Conservation (phyloP, 306 rosid genomes). For the Castanea mollissima region DNA sequence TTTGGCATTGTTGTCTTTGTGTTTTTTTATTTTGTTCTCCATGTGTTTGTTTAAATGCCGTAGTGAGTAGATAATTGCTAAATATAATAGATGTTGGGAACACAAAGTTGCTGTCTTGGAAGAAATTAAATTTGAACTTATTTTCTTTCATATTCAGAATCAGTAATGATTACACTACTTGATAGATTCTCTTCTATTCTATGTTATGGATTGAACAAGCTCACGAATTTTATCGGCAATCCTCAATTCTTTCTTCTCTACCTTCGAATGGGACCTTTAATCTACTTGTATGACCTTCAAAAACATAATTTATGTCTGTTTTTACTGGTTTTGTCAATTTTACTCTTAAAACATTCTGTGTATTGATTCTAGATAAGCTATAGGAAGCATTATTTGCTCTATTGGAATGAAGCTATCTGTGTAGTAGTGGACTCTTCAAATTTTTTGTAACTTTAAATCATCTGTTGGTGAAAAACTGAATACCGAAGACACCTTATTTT, state of each 20-base stretch:
- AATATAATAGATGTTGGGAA: background rate
- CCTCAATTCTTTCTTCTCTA: background rate
- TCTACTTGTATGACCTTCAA: background rate
- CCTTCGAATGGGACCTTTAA: background rate
- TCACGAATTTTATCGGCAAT: no score
- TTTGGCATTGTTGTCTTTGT: background rate
- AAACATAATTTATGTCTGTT: background rate
- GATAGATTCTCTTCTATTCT: no score
- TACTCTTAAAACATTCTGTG: background rate
- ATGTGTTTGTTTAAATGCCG: slow-evolving; percentile 18
- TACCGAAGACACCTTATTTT: background rate
- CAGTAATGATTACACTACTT: no score
- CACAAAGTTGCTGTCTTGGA: background rate
- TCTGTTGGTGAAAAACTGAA: background rate
- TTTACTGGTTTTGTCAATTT: background rate
- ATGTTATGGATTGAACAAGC: no score
- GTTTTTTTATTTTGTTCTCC: background rate
- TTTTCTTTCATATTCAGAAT: background rate
- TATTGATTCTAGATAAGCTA: background rate
- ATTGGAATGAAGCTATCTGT: background rate
- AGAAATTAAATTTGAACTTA: background rate
- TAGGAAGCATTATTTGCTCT: background rate
- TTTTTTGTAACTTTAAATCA: background rate
- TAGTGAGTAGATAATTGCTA: background rate
- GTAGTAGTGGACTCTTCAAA: background rate